Conservation (phyloP, 116 monocot genomes). For the Trichopus zeylanicus region DNA sequence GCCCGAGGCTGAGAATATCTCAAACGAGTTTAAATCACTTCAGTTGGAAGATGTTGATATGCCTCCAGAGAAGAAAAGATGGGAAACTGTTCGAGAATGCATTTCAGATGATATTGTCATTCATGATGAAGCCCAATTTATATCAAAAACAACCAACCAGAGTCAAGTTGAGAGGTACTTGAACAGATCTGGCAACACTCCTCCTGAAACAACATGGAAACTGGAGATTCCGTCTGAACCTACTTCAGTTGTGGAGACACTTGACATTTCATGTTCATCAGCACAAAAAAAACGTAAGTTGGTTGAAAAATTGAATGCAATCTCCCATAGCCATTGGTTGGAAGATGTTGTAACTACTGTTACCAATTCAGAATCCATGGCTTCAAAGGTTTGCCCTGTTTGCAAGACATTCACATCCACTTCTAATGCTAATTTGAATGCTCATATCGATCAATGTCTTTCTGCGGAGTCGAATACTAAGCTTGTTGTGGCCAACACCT, state of each 20-base stretch:
- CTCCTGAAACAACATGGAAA: constrained; percentile 1
- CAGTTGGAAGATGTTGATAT: too few species aligned
- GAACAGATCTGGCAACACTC: neutral
- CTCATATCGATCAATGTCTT: constrained; percentile 89
- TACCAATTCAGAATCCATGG: constrained; percentile 50
- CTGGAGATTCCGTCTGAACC: constrained; percentile 1
- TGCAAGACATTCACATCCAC: constrained; percentile 75
- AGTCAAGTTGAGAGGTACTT: neutral
- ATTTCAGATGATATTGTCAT: neutral
- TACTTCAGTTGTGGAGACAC: constrained; percentile 2
- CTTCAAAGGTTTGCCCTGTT: constrained; percentile 83
- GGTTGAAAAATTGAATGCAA: constrained; percentile 26
- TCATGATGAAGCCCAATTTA: neutral
- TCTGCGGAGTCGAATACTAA: constrained; percentile 26
- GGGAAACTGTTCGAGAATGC: neutral
- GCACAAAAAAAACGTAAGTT: constrained; percentile 38
- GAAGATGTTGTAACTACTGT: constrained; percentile 30
- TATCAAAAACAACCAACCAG: neutral
- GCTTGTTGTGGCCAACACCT: neutral
- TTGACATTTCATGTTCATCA: constrained; percentile 1
- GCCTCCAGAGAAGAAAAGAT: constrained; percentile 1
- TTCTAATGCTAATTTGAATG: constrained; percentile 88
- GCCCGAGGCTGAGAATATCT: too few species aligned
- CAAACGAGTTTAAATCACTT: too few species aligned
- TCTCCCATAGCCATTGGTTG: constrained; percentile 5